Evolutionary conservation across 768 basidiomycete species (phyloP).

Genomic region (Floccularia luteovirens): DNA sequence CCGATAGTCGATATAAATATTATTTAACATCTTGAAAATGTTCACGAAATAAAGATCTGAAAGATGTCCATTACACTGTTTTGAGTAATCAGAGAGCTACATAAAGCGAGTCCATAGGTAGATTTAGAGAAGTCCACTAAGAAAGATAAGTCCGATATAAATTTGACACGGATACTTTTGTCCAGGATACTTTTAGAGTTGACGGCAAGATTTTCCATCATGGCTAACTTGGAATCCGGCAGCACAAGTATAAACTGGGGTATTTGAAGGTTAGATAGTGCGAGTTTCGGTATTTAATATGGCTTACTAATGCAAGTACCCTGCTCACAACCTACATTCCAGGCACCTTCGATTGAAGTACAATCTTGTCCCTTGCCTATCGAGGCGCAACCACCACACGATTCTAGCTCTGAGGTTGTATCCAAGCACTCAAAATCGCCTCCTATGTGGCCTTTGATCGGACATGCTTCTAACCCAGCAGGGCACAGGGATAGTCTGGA

Average conservation of each 20-base stretch:
- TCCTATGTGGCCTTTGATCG: conserved; percentile 29
- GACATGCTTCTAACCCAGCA: conserved; percentile 46
- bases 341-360: conserved; percentile 53
- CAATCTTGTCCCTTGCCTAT: conserved; percentile 66
- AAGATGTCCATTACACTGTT: too few species aligned
- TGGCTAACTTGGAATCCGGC: conserved; percentile 33
- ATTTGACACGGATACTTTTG: too few species aligned
- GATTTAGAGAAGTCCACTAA: too few species aligned
- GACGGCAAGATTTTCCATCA: conserved; percentile 36
- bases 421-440: conserved; percentile 62
- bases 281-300: background rate
- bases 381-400: conserved; percentile 70
- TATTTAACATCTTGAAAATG: too few species aligned
- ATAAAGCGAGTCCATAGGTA: too few species aligned
- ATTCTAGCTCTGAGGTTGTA: conserved; percentile 50
- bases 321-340: conserved; percentile 64
- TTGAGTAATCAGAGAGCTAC: too few species aligned
- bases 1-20: too few species aligned
- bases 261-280: background rate
- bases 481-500: conserved; percentile 38
- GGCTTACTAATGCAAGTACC: conserved; percentile 46
- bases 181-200: conserved; percentile 23
- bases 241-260: conserved; percentile 42
- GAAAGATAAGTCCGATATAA: too few species aligned
- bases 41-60: too few species aligned